These are phyloP conservation scores for Echites panduratus DNA, from an alignment of 257 asterid genomes.

Conservation along the genomic window DNA sequence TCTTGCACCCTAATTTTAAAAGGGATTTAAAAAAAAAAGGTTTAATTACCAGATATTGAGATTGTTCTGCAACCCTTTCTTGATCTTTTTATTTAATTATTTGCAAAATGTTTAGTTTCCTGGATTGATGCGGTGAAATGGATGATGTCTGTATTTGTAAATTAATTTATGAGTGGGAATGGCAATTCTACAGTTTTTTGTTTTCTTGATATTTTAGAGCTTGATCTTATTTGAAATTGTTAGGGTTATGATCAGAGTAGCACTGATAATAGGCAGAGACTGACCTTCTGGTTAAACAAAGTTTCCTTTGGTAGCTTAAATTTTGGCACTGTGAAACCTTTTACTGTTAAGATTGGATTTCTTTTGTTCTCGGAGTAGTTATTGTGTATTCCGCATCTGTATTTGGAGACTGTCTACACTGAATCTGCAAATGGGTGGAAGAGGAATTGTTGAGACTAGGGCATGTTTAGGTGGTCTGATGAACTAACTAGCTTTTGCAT, in stretches of 20 bases:
- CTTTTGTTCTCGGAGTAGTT: slow-evolving; percentile 5
- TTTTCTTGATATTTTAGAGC: slow-evolving; percentile 22
- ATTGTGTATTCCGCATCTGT: slow-evolving; percentile 19
- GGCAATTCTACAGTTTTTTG: slow-evolving; percentile 7
- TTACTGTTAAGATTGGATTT: slow-evolving; percentile 1
- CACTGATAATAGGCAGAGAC: slow-evolving; percentile 7
- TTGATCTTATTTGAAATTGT: slow-evolving; percentile 27
- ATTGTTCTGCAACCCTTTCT: slow-evolving; percentile 9
- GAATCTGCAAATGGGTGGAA: slow-evolving; percentile 8
- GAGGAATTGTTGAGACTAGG: slow-evolving; percentile 17
- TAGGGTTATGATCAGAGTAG: slow-evolving; percentile 25
- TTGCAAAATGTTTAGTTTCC: slow-evolving; percentile 1
- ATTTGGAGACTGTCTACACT: slow-evolving; percentile 15
- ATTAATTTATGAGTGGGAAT: slow-evolving; percentile 14
- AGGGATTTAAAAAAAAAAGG: not conserved
- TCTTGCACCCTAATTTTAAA: not conserved
- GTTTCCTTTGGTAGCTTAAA: slow-evolving; percentile 17
- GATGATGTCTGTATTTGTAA: not conserved
- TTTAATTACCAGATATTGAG: not conserved
- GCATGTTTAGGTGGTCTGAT: slow-evolving; percentile 18
- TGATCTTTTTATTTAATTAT: slow-evolving; percentile 9
- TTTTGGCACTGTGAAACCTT: slow-evolving; percentile 16
- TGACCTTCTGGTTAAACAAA: slow-evolving; percentile 5
- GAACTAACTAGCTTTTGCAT: slow-evolving; percentile 22
- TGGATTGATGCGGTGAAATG: slow-evolving; percentile 24